Conservation (phyloP, 2,329 filamentous ascomycete species). For the Huntiella bhutanensis region DNA sequence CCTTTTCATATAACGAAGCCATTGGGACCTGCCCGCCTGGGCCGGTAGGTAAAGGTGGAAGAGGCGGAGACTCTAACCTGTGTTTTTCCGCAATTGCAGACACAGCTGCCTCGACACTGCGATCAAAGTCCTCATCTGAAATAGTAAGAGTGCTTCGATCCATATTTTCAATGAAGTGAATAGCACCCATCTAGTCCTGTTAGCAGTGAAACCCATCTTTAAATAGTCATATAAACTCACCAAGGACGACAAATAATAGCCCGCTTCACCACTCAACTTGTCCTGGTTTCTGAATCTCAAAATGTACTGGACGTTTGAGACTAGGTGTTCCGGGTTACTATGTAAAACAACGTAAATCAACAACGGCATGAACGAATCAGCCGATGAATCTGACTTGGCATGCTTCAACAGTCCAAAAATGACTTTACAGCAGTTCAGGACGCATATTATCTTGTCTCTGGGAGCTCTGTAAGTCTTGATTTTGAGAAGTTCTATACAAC, state of each 20-base stretch:
- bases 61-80: slow-evolving; percentile 30
- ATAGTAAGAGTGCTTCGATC: slow-evolving; percentile 89
- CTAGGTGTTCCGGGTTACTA: slow-evolving; percentile 83
- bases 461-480: slow-evolving; percentile 96
- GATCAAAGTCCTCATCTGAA: slow-evolving; percentile 85
- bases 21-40: slow-evolving; percentile 13
- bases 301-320: slow-evolving; percentile 97
- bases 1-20: slow-evolving; percentile 47
- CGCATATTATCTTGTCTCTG: slow-evolving; percentile 93
- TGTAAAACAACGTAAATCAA: slow-evolving; percentile 91
- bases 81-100: slow-evolving; percentile 90
- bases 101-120: slow-evolving; percentile 88
- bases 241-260: slow-evolving; percentile 91
- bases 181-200: slow-evolving; percentile 53
- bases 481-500: slow-evolving; percentile 61
- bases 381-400: slow-evolving; percentile 81
- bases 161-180: slow-evolving; percentile 92
- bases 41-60: slow-evolving; percentile 14
- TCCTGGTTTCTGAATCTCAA: slow-evolving; percentile 93
- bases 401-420: slow-evolving; percentile 92
- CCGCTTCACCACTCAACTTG: slow-evolving; percentile 90
- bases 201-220: background rate
- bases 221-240: slow-evolving; percentile 26
- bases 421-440: slow-evolving; percentile 97
- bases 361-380: slow-evolving; percentile 86